A percentile compares a stretch with the other conserved stretches of the same genome.
Evolutionary conservation across 2,329 filamentous ascomycete species (phyloP).

Genomic region (Aspergillus puulaauensis): DNA sequence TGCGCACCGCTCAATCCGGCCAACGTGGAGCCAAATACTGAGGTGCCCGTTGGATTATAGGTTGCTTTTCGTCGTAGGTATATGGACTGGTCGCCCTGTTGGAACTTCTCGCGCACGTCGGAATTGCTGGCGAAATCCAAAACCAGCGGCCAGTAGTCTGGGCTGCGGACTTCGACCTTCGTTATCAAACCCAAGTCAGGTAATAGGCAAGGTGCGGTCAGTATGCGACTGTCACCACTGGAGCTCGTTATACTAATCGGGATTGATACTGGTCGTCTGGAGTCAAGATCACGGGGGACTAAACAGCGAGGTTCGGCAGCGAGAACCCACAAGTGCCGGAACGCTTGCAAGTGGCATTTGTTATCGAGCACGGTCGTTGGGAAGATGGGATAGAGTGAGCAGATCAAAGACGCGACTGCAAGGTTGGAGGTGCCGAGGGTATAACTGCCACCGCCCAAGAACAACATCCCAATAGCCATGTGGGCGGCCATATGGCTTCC

Average conservation of each 20-base stretch:
- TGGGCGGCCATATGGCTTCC: conserved; percentile 92
- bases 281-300: conserved; percentile 82
- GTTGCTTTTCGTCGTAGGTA: conserved; percentile 70
- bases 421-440: conserved; percentile 88
- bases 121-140: conserved; percentile 70
- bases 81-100: conserved; percentile 65
- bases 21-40: conserved; percentile 71
- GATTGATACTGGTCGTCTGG: conserved; percentile 73
- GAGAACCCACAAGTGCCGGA: conserved; percentile 95
- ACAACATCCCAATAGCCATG: conserved; percentile 85
- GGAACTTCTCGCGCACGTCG: conserved; percentile 63
- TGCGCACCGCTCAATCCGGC: conserved; percentile 67
- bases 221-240: conserved; percentile 31
- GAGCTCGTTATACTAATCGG: conserved; percentile 67
- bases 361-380: conserved; percentile 90
- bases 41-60: conserved; percentile 59
- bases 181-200: conserved; percentile 43
- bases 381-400: conserved; percentile 92
- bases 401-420: conserved; percentile 79
- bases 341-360: conserved; percentile 89
- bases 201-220: conserved; percentile 58
- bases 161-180: conserved; percentile 40
- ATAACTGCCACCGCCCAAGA: conserved; percentile 87
- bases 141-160: conserved; percentile 77
- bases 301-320: conserved; percentile 88